These are phyloP conservation scores for Penicillium brevicompactum DNA, from an alignment of 2,329 filamentous ascomycete genomes.

Conservation along the genomic window DNA sequence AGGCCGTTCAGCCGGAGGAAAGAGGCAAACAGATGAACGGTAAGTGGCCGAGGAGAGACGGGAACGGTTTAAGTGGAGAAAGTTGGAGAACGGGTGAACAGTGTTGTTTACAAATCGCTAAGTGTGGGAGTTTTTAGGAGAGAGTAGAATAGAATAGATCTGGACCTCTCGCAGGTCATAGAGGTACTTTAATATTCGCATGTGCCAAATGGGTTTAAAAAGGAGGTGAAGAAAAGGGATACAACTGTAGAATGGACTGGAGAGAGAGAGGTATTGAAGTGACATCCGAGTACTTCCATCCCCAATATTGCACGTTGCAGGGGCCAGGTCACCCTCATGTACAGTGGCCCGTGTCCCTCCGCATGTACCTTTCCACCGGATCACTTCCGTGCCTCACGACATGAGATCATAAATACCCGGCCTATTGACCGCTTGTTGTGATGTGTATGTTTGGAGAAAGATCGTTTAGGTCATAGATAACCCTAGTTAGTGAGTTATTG, in stretches of 20 bases:
- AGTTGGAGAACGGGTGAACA: conserved; percentile 11
- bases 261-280: neutral
- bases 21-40: conserved; percentile 15
- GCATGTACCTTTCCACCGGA: neutral
- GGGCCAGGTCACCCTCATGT: neutral
- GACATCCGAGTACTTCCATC: neutral
- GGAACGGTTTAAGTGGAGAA: conserved; percentile 12
- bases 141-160: neutral
- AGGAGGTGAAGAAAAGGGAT: neutral
- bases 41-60: conserved; percentile 23
- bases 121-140: neutral
- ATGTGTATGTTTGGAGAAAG: neutral
- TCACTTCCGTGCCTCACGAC: neutral
- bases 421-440: neutral
- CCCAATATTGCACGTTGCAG: neutral
- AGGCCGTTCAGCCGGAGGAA: conserved; percentile 5
- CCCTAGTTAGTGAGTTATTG: neutral
- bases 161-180: neutral
- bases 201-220: neutral
- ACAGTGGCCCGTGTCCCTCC: neutral
- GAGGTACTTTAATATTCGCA: neutral
- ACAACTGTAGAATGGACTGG: neutral
- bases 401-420: neutral
- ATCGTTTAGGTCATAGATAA: neutral
- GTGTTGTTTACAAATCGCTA: neutral